Percentiles rank a stretch among this genome's conserved stretches.
phyloP scores from a whole-genome alignment of 805 yeast species.

The Metschnikowia cubensis region DNA sequence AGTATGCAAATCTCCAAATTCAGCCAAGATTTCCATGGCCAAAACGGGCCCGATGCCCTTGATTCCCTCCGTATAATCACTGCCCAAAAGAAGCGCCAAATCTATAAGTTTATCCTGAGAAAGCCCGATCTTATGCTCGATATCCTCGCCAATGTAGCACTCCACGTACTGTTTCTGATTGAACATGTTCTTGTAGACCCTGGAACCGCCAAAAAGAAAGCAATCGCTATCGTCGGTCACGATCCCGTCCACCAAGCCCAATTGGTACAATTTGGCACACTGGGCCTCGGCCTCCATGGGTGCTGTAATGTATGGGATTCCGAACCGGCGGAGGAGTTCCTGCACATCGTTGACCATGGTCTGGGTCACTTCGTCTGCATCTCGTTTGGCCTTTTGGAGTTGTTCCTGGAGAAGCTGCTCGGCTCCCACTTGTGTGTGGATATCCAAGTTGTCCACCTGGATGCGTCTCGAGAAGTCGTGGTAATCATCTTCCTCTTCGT shows the following conservation, averaged over 20 bases:
- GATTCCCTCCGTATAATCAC: slow-evolving; percentile 92
- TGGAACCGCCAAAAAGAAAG: slow-evolving; percentile 84
- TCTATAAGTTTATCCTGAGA: slow-evolving; percentile 64
- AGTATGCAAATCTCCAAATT: slow-evolving; percentile 51
- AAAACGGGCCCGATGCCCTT: slow-evolving; percentile 93
- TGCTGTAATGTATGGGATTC: slow-evolving; percentile 91
- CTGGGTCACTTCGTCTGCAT: slow-evolving; percentile 85
- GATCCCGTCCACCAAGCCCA: slow-evolving; percentile 86
- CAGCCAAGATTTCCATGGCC: slow-evolving; percentile 86
- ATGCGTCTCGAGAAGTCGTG: slow-evolving; percentile 49
- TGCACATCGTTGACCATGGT: slow-evolving; percentile 89
- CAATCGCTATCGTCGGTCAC: slow-evolving; percentile 98
- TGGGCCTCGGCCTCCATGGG: slow-evolving; percentile 99
- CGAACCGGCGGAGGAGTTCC: slow-evolving; percentile 79
- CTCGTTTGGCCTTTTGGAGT: slow-evolving; percentile 67
- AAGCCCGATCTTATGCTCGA: slow-evolving; percentile 63
- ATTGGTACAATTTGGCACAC: slow-evolving; percentile 72
- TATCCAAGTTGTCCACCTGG: slow-evolving; percentile 18
- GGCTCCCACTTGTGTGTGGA: slow-evolving; percentile 38
- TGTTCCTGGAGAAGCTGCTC: slow-evolving; percentile 56
- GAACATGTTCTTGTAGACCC: slow-evolving; percentile 87
- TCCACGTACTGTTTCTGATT: slow-evolving; percentile 91
- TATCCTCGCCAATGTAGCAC: slow-evolving; percentile 58
- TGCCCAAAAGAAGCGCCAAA: slow-evolving; percentile 80
- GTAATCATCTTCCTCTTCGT: slow-evolving; percentile 70